Percentiles rank a stretch among this genome's conserved stretches.
phyloP scores from a whole-genome alignment of 225 moss, liverwort and hornwort species.

The Marchantia polymorpha region DNA sequence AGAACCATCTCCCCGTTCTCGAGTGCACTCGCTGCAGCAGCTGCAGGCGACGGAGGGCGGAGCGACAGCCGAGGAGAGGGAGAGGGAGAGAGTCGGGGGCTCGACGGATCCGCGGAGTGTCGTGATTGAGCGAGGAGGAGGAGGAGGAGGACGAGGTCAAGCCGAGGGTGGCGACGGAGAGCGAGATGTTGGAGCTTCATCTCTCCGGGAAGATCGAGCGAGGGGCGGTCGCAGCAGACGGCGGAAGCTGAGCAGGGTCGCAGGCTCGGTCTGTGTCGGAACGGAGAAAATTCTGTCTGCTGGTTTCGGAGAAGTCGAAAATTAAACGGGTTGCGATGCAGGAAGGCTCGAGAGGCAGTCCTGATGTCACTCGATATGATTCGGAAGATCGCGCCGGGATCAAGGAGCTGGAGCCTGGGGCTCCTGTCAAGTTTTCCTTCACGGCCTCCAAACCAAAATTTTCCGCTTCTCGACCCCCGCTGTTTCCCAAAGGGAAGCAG shows the following conservation, averaged over 20 bases:
- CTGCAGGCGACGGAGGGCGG: not conserved
- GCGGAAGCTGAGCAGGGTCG: not conserved
- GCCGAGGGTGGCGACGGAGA: not conserved
- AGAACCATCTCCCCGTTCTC: not conserved
- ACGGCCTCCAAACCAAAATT: slow-evolving; percentile 54
- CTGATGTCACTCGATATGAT: not conserved
- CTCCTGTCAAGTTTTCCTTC: slow-evolving; percentile 66
- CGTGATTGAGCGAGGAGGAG: not conserved
- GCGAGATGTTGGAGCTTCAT: slow-evolving; percentile 14
- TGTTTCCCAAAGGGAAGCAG: slow-evolving; percentile 53
- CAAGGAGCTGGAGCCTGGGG: slow-evolving; percentile 16
- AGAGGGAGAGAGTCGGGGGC: not conserved
- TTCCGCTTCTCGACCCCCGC: slow-evolving; percentile 63
- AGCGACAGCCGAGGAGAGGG: not conserved
- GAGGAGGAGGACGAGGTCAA: not conserved
- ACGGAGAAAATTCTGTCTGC: not conserved
- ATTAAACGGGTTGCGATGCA: not conserved
- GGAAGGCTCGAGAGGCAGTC: not conserved
- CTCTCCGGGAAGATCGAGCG: slow-evolving; percentile 15
- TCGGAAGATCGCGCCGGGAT: not conserved
- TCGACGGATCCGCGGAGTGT: not conserved
- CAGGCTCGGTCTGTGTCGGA: not conserved
- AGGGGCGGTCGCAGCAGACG: not conserved
- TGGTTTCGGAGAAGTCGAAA: too few relatives aligned
- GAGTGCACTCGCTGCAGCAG: not conserved